Base-by-base conservation (phyloP, 2,329 filamentous ascomycete genomes). In the Lecanosticta acicola region DNA sequence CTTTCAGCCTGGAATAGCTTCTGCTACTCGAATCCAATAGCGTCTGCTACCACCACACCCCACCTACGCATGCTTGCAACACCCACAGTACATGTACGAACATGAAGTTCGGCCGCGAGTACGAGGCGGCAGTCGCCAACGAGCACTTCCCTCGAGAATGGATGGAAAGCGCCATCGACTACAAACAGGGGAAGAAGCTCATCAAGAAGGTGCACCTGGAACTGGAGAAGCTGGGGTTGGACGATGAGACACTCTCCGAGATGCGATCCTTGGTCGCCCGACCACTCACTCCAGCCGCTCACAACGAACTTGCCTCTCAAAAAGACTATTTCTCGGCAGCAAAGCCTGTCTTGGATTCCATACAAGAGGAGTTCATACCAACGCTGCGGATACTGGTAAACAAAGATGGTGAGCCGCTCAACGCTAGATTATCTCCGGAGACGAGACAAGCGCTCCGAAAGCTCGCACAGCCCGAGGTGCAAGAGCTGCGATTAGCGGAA, bases 51-150 rank as follows among this genome's bases (percentile, higher is more conserved):
- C 40, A 35, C 16, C 18, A 20, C 32, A 24, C 20, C 21, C 19
- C 10, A 40, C 38, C 13, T 3, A 13, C 13, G 21, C n/a, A 40
- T 5, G 18, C 5, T 21, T 21, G 19, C 10, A 19, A n/a, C 16
- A 20, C 17, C 33, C 36, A 21, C 24, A 20, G 36, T 40, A 41
- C 39, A 39, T 36, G 29, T 36, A 32, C 38, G 44, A 57, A 33
- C 52, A 94, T 94, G 88, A 94, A 94, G 74, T 94, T 94, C 67
- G 87, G 83, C 20, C 85, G 85, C 63, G 78, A 83, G 60, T 93
- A 88, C 64, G 80, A 83, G 62, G 78, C 83, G 58, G 76, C 78
- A 40, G 75, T 94, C 51, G 73, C 78, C 52, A 77, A 73, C 54
- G 84, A 87, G 74, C 84, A 79, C 54, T 94, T 88, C 63, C 88